These are phyloP conservation scores for Pestalotiopsis fici DNA, from an alignment of 2,329 filamentous ascomycete genomes.

Conservation along the genomic window DNA sequence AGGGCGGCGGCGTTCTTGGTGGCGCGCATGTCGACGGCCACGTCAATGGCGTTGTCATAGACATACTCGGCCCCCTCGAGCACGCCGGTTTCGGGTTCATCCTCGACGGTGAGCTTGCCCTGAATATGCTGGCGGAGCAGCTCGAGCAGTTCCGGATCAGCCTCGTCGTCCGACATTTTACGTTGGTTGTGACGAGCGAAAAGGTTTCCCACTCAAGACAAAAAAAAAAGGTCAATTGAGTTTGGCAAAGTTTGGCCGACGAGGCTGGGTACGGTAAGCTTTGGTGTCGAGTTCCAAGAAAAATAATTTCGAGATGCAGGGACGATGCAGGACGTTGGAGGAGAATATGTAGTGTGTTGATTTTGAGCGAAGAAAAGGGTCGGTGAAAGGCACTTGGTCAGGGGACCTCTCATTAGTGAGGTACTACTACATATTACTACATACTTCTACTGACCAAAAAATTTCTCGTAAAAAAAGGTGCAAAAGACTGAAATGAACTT, in stretches of 20 bases:
- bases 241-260: background rate
- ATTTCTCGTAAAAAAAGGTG: background rate
- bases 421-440: background rate
- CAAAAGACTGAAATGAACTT: background rate
- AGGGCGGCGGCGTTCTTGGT: slow-evolving; percentile 79
- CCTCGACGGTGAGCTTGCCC: slow-evolving; percentile 53
- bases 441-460: background rate
- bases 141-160: slow-evolving; percentile 83
- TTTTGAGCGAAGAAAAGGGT: background rate
- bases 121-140: slow-evolving; percentile 80
- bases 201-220: no score
- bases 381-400: background rate
- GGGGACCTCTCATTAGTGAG: background rate
- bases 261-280: background rate
- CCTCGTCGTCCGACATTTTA: slow-evolving; percentile 86
- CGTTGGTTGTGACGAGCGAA: background rate
- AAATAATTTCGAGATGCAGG: background rate
- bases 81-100: slow-evolving; percentile 77
- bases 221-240: no score
- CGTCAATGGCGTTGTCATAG: slow-evolving; percentile 90
- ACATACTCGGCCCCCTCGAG: slow-evolving; percentile 82
- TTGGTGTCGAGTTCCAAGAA: background rate
- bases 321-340: background rate
- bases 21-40: slow-evolving; percentile 80
- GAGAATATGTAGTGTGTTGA: background rate